Percentiles rank a stretch among this genome's conserved stretches.
Conservation (phyloP, 768 basidiomycete genomes). For the Boletus sp. region DNA sequence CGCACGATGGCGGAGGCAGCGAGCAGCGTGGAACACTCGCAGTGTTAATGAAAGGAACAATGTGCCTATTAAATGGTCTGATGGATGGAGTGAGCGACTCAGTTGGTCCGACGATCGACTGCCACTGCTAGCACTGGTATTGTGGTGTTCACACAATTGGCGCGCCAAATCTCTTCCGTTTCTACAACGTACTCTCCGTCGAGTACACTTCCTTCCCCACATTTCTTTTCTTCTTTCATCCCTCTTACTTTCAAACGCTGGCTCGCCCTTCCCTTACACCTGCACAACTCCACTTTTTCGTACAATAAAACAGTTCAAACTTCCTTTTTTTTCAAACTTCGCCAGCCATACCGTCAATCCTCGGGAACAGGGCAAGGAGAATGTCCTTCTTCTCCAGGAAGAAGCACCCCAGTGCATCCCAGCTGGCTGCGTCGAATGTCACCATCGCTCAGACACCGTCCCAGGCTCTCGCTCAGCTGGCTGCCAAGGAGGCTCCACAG, state of each 20-base stretch:
- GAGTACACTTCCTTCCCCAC: background rate
- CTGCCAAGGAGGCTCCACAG: slow-evolving; percentile 30
- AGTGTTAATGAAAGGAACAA: slow-evolving; percentile 4
- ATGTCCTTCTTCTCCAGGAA: slow-evolving; percentile 95
- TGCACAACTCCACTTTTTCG: slow-evolving; percentile 4
- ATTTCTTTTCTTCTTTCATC: slow-evolving; percentile 9
- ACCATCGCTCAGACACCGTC: slow-evolving; percentile 62
- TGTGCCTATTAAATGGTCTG: background rate
- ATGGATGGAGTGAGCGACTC: background rate
- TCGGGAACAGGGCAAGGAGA: slow-evolving; percentile 61
- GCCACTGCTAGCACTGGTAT: background rate
- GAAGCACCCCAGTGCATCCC: slow-evolving; percentile 62
- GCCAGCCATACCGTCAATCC: slow-evolving; percentile 68
- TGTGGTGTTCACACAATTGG: slow-evolving; percentile 11
- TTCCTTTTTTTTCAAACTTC: slow-evolving; percentile 18
- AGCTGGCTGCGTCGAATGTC: slow-evolving; percentile 44
- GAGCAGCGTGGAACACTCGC: slow-evolving; percentile 4
- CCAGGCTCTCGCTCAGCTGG: slow-evolving; percentile 64
- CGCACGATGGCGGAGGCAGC: slow-evolving; percentile 9
- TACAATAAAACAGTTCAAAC: slow-evolving; percentile 12
- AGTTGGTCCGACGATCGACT: background rate
- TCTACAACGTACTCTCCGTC: slow-evolving; percentile 13
- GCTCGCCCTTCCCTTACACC: slow-evolving; percentile 17
- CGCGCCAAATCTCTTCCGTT: slow-evolving; percentile 19
- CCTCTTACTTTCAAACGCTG: slow-evolving; percentile 22